Percentiles rank a stretch among this genome's conserved stretches.
phyloP scores from a whole-genome alignment of 2,329 filamentous ascomycete species.

The Pseudogymnoascus sp. region DNA sequence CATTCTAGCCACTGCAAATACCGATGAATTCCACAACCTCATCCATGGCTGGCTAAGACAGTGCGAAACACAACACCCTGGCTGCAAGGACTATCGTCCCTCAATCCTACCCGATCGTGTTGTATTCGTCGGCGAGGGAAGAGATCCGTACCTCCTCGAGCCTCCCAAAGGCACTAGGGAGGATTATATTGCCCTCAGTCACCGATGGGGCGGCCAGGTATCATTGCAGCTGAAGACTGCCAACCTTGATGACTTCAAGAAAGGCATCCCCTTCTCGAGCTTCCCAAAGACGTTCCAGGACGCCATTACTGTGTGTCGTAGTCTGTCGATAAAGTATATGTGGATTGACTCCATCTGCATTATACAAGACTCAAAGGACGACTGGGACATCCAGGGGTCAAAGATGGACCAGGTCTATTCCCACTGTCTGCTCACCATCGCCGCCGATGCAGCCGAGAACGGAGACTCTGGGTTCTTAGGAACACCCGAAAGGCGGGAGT shows the following conservation, averaged over 20 bases:
- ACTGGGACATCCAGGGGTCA: constrained; percentile 25
- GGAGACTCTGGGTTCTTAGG: background rate
- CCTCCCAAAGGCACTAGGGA: background rate
- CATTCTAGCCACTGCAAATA: background rate
- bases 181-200: constrained; percentile 23
- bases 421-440: constrained; percentile 23
- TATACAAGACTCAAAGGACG: constrained; percentile 25
- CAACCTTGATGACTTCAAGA: constrained; percentile 12
- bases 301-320: constrained; percentile 23
- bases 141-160: background rate
- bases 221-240: constrained; percentile 11
- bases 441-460: constrained; percentile 14
- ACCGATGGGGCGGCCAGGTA: constrained; percentile 25
- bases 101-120: background rate
- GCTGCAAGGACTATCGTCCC: background rate
- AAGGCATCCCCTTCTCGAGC: constrained; percentile 13
- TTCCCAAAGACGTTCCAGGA: constrained; percentile 24
- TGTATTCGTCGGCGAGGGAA: background rate
- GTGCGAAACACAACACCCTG: background rate
- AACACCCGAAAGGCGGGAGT: background rate
- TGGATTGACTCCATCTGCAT: constrained; percentile 33
- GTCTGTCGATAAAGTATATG: constrained; percentile 24
- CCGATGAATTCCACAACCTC: background rate
- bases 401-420: constrained; percentile 26
- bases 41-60: background rate